Evolutionary conservation across 2,329 filamentous ascomycete species (phyloP).

Genomic region (Thielaviopsis musarum): DNA sequence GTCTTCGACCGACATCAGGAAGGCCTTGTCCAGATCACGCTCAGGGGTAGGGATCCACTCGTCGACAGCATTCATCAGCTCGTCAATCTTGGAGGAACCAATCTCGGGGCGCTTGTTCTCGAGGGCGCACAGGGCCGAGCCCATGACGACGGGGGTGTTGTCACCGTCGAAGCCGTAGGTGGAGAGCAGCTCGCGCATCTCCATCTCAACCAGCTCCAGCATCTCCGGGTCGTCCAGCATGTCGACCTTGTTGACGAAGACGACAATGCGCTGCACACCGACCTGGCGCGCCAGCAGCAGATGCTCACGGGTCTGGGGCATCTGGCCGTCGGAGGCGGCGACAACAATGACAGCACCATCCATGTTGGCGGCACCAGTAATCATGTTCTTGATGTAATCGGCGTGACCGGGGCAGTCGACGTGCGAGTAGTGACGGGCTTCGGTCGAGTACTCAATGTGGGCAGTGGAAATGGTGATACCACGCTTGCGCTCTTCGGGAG

Average conservation of each 20-base stretch:
- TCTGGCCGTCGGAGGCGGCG: conserved; percentile 94
- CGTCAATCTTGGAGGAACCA: conserved; percentile 73
- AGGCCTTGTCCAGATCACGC: conserved; percentile 93
- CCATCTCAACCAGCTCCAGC: conserved; percentile 99
- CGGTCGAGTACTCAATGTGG: conserved; percentile 96
- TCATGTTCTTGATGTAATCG: conserved; percentile 99
- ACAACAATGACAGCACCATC: conserved; percentile 98
- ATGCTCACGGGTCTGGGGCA: conserved; percentile 98
- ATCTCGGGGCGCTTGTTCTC: conserved; percentile 79
- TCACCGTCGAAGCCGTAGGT: conserved; percentile 97
- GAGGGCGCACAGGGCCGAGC: conserved; percentile 86
- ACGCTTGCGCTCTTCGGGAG: conserved; percentile 97
- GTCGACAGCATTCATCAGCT: conserved; percentile 80
- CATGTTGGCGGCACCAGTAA: conserved; percentile 98
- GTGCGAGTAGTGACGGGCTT: conserved; percentile 92
- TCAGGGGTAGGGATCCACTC: conserved; percentile 89
- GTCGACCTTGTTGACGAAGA: conserved; percentile 99
- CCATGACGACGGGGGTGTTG: conserved; percentile 92
- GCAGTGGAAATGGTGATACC: conserved; percentile 98
- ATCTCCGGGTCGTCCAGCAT: conserved; percentile 96
- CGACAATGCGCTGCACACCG: conserved; percentile 93
- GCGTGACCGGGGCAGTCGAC: conserved; percentile 99
- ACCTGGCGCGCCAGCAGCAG: conserved; percentile 94
- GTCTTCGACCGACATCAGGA: conserved; percentile 96
- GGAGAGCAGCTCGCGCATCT: conserved; percentile 92